These are phyloP conservation scores for Gnomoniopsis smithogilvyi DNA, from an alignment of 2,329 filamentous ascomycete species.

Conservation along the genomic window DNA sequence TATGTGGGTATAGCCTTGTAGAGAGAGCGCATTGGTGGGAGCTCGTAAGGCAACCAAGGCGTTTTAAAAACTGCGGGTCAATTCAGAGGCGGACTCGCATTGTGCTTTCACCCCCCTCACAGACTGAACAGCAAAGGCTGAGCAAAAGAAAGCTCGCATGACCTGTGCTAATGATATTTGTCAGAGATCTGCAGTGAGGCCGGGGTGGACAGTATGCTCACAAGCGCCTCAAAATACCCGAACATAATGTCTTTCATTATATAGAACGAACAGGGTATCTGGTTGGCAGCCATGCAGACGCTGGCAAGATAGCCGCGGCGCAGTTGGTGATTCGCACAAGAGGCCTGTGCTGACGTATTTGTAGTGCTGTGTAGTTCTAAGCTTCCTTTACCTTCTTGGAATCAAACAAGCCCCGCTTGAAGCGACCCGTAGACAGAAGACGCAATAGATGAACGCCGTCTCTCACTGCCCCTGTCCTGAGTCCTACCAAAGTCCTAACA, in stretches of 20 bases:
- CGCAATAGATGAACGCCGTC: too few species aligned
- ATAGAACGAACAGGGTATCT: neutral
- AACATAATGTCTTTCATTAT: neutral
- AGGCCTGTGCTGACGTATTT: neutral
- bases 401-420: too few species aligned
- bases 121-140: neutral
- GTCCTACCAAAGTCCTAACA: neutral
- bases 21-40: neutral
- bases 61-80: neutral
- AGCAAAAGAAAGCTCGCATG: neutral
- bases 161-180: neutral
- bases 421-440: too few species aligned
- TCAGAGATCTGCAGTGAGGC: neutral
- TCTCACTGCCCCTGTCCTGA: neutral
- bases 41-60: neutral
- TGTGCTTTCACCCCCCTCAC: neutral
- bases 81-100: neutral
- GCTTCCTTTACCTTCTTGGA: too few species aligned
- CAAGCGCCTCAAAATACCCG: neutral
- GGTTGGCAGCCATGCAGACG: neutral
- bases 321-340: neutral
- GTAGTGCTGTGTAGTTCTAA: neutral
- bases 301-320: neutral
- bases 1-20: neutral
- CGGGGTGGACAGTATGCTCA: neutral